Evolutionary conservation across 2,329 filamentous ascomycete genomes (phyloP), one percentile per base, ranked within the genome.

Genomic region (Alternaria sp.): DNA sequence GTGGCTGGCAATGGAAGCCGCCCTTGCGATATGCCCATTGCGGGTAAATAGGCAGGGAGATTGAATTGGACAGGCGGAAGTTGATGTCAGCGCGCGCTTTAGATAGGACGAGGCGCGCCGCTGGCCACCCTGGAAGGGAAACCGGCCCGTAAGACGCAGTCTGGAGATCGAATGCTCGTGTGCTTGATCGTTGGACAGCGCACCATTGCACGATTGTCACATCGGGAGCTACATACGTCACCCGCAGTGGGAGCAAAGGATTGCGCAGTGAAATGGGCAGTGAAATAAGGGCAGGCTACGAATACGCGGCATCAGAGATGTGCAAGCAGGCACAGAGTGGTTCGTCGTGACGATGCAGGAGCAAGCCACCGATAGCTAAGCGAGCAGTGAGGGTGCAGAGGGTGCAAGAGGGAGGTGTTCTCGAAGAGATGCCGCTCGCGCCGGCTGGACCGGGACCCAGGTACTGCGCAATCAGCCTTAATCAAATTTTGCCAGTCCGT

Each of bases 11-110:
- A 36, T 50, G 62, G 63, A 62, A 65, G 69, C 62, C 66, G 70
- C 49, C 59, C 51, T 60, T 64, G 68, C 70, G 67, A 71, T 65
- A 62, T 63, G 52, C 67, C 64, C 55, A 66, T 67, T 65, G 65
- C 72, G 75, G 75, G 59, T 77, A 76, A 78, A 77, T 77, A 68
- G 66, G 26, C 50, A 61, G 68, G 64, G 67, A 71, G 69, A 74
- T 60, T 59, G 50, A 68, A 61, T 54, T 71, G 67, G 70, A 69
- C 67, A 64, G 63, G 65, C 68, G 69, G 64, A 69, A 67, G 58
- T 66, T 74, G 56, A 54, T 65, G 72, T 74, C 71, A 73, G 67
- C 71, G 74, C 65, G 60, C 17, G 30, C 52, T 62, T 23, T 57
- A 28, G 19, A 57, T 61, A 62, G 54, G 61, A 57, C 56, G 46